Percentiles rank a stretch among this genome's conserved stretches.
phyloP scores from a whole-genome alignment of 2,329 filamentous ascomycete species.

The Diaporthe sp. region DNA sequence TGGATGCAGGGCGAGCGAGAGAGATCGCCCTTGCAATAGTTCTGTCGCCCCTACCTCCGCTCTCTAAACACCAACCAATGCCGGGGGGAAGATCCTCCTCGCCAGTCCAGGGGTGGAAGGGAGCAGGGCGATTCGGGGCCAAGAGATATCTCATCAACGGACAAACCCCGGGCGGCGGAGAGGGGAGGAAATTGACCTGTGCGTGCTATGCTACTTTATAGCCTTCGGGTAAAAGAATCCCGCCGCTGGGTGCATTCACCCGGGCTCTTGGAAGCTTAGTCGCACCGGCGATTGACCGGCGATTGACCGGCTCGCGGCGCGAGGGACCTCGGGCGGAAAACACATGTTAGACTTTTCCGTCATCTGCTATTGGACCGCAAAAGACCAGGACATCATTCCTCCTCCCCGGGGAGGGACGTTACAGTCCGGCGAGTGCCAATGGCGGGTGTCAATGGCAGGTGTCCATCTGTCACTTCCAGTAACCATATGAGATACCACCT shows the following conservation, averaged over 20 bases:
- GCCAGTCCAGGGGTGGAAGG: neutral
- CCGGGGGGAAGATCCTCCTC: neutral
- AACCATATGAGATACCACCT: neutral
- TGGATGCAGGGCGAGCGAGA: no score
- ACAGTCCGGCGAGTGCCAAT: neutral
- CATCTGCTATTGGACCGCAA: neutral
- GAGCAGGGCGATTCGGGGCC: neutral
- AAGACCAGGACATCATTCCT: neutral
- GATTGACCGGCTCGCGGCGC: neutral
- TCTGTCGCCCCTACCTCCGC: no score
- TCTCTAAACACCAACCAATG: neutral
- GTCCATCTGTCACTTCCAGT: neutral
- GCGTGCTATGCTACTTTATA: neutral
- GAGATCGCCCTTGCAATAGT: no score
- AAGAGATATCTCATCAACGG: neutral
- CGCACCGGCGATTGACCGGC: neutral
- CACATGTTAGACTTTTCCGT: neutral
- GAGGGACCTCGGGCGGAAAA: neutral
- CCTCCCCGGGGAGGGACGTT: neutral
- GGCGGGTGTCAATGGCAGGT: neutral
- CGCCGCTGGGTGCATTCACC: conserved; percentile 7
- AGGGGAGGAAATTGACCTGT: neutral
- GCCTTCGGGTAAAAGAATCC: neutral
- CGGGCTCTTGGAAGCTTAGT: neutral
- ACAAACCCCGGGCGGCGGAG: neutral